Evolutionary conservation across 345 rosid species (phyloP).

Genomic region (Syzygium oleosum): DNA sequence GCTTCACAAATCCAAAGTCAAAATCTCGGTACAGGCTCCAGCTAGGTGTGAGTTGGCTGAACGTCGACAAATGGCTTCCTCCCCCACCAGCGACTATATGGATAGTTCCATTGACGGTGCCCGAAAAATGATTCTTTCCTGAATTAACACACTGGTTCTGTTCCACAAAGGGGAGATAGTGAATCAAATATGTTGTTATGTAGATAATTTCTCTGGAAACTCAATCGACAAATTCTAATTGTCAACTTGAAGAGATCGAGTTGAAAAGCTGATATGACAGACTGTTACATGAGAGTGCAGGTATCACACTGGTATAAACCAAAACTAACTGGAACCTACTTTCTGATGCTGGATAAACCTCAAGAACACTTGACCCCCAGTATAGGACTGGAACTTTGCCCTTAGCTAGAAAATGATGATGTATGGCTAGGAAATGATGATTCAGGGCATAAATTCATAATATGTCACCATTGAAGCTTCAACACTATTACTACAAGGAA

Average conservation of each 20-base stretch:
- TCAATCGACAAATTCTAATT: background rate
- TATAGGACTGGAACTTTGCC: background rate
- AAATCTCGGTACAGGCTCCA: slow-evolving; percentile 79
- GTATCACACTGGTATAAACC: background rate
- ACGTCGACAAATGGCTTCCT: slow-evolving; percentile 60
- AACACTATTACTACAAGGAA: background rate
- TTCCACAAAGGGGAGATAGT: slow-evolving; percentile 8
- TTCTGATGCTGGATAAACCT: background rate
- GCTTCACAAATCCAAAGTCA: slow-evolving; percentile 73
- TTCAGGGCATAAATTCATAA: background rate
- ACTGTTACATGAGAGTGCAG: background rate
- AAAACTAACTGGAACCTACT: background rate
- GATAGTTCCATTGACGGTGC: slow-evolving; percentile 63
- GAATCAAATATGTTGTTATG: background rate
- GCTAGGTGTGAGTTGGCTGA: slow-evolving; percentile 33
- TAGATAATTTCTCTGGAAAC: background rate
- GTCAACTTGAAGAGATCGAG: background rate
- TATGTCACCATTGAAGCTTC: background rate
- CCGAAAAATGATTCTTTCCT: slow-evolving; percentile 53
- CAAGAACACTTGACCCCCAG: background rate
- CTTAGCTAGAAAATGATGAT: background rate
- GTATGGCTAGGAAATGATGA: background rate
- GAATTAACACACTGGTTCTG: slow-evolving; percentile 61
- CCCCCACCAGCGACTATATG: slow-evolving; percentile 90
- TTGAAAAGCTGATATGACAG: background rate